Conservation (phyloP, 2,329 filamentous ascomycete species). For the Aspergillus fischeri region DNA sequence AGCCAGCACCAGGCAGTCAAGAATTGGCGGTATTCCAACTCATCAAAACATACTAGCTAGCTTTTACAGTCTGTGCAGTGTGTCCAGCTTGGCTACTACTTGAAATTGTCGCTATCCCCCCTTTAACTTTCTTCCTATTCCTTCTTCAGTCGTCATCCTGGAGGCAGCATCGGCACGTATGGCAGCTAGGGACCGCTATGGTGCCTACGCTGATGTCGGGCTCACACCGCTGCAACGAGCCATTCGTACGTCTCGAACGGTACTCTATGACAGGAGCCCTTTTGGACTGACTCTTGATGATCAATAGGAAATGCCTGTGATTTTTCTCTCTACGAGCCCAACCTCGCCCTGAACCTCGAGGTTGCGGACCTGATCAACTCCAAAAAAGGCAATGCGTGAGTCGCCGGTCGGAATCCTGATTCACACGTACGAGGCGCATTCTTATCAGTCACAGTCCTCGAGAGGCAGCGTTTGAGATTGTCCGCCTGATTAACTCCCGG, state of each 20-base stretch:
- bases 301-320: constrained; percentile 81
- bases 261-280: background rate
- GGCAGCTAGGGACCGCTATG: constrained; percentile 91
- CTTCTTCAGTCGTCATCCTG: constrained; percentile 52
- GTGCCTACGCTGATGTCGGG: constrained; percentile 71
- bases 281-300: constrained; percentile 12
- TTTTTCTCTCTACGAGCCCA: constrained; percentile 95
- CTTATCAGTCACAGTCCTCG: constrained; percentile 59
- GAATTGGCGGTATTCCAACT: background rate
- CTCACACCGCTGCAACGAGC: constrained; percentile 89
- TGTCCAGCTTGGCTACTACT: background rate
- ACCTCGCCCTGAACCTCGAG: constrained; percentile 92
- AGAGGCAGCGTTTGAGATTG: constrained; percentile 89
- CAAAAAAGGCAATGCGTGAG: constrained; percentile 86
- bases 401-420: constrained; percentile 9
- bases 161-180: constrained; percentile 94
- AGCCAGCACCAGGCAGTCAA: background rate
- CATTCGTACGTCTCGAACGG: constrained; percentile 58
- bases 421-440: constrained; percentile 7
- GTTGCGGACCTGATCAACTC: constrained; percentile 94
- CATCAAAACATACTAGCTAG: background rate
- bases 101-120: background rate
- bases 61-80: background rate
- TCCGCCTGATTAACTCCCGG: constrained; percentile 91
- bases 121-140: constrained; percentile 1